phyloP scores from a whole-genome alignment of 371 early-diverging fungal genomes.

The Parasitella parasitica region DNA sequence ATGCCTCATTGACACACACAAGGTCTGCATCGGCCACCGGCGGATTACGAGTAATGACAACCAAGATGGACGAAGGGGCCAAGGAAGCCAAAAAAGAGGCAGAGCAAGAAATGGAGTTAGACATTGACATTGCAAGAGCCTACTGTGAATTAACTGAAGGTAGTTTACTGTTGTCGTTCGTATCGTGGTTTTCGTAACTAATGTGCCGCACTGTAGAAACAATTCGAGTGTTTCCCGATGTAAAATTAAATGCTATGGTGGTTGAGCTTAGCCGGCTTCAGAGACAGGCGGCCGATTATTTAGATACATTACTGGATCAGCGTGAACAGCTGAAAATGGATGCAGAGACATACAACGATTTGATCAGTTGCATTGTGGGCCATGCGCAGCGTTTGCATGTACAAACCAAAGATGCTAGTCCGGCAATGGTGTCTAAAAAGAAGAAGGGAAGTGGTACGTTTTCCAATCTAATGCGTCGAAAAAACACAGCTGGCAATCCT shows the following conservation, averaged over 20 bases:
- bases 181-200: too few relatives aligned
- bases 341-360: slow-evolving; percentile 83
- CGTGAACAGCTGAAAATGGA: slow-evolving; percentile 86
- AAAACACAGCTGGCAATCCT: slow-evolving; percentile 17
- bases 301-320: slow-evolving; percentile 76
- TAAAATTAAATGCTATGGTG: slow-evolving; percentile 58
- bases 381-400: slow-evolving; percentile 62
- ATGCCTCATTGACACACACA: slow-evolving; percentile 2
- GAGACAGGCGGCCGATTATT: slow-evolving; percentile 61
- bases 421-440: slow-evolving; percentile 51
- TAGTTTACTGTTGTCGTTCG: slow-evolving; percentile 10
- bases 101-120: slow-evolving; percentile 47
- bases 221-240: slow-evolving; percentile 58
- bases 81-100: slow-evolving; percentile 21
- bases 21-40: slow-evolving; percentile 18
- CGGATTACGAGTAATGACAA: slow-evolving; percentile 14
- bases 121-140: slow-evolving; percentile 53
- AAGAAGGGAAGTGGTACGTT: slow-evolving; percentile 34
- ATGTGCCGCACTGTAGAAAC: slow-evolving; percentile 39
- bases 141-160: slow-evolving; percentile 56
- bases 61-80: slow-evolving; percentile 16
- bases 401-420: slow-evolving; percentile 49
- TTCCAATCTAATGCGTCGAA: slow-evolving; percentile 30
- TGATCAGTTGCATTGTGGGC: slow-evolving; percentile 80
- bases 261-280: slow-evolving; percentile 52